Evolutionary conservation across 441 rosid species (phyloP).

Genomic region (Dalechampia spathulata): DNA sequence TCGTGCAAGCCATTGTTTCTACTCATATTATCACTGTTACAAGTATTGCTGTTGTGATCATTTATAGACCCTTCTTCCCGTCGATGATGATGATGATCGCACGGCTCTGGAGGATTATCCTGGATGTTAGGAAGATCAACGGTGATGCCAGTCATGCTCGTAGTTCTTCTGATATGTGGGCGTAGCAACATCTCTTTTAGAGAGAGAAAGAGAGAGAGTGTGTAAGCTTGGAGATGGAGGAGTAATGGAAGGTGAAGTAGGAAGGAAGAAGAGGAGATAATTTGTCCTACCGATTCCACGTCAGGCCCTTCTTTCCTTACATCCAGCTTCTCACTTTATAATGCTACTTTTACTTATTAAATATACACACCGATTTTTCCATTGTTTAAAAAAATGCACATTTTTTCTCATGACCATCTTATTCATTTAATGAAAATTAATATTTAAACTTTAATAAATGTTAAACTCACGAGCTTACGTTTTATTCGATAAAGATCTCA

Average conservation of each 20-base stretch:
- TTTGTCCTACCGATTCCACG: no score
- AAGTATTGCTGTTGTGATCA: not conserved
- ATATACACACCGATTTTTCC: no score
- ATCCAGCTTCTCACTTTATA: no score
- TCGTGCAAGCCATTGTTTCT: not conserved
- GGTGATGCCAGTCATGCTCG: slow-evolving; percentile 65
- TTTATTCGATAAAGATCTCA: no score
- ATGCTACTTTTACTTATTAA: no score
- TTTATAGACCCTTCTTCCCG: not conserved
- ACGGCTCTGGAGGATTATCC: slow-evolving; percentile 25
- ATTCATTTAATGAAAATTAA: no score
- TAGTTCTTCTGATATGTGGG: slow-evolving; percentile 55
- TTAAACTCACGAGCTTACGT: no score
- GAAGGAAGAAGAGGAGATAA: not conserved
- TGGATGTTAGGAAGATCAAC: slow-evolving; percentile 24
- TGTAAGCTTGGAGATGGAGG: no score
- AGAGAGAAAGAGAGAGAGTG: not conserved
- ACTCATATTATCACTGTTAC: not conserved
- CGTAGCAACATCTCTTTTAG: slow-evolving; percentile 51
- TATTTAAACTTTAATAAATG: no score
- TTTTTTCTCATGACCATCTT: no score
- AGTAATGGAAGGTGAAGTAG: not conserved
- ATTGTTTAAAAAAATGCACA: no score
- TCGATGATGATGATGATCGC: slow-evolving; percentile 13
- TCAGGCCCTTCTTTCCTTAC: no score